phyloP scores from a whole-genome alignment of 2,329 filamentous ascomycete species.

The Colletotrichum abscissum region DNA sequence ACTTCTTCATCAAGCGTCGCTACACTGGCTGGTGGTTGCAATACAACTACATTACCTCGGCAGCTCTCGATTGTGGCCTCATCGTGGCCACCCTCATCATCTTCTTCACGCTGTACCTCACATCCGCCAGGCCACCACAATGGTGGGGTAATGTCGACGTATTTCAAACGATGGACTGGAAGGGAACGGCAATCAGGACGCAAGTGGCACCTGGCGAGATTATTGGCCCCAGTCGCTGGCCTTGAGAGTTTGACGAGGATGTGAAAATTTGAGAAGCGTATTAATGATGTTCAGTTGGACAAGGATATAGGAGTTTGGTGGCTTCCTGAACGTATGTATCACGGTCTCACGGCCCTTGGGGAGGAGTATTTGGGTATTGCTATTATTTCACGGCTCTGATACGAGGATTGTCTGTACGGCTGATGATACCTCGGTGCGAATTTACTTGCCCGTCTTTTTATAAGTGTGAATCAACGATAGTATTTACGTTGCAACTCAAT shows the following conservation, averaged over 20 bases:
- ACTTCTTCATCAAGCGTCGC: slow-evolving; percentile 73
- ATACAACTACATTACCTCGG: slow-evolving; percentile 82
- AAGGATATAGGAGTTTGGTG: slow-evolving; percentile 25
- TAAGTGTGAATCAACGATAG: slow-evolving; percentile 16
- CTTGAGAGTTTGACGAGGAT: slow-evolving; percentile 40
- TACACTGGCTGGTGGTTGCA: slow-evolving; percentile 81
- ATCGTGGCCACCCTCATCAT: slow-evolving; percentile 75
- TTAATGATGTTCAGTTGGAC: slow-evolving; percentile 24
- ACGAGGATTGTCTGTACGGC: slow-evolving; percentile 22
- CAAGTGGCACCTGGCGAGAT: slow-evolving; percentile 55
- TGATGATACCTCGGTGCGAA: slow-evolving; percentile 32
- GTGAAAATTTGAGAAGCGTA: background rate
- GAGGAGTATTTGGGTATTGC: slow-evolving; percentile 23
- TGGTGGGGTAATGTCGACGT: slow-evolving; percentile 72
- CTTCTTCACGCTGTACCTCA: slow-evolving; percentile 75
- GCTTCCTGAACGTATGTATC: slow-evolving; percentile 16
- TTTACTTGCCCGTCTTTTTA: slow-evolving; percentile 12
- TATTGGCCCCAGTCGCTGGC: slow-evolving; percentile 64
- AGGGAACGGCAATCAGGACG: slow-evolving; percentile 54
- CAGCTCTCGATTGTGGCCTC: slow-evolving; percentile 76
- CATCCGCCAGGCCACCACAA: slow-evolving; percentile 61
- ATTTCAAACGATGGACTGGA: slow-evolving; percentile 59
- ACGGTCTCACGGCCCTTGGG: slow-evolving; percentile 7
- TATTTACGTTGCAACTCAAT: background rate
- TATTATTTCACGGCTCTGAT: slow-evolving; percentile 1